Evolutionary conservation across 331 rosid species (phyloP).

Genomic region (Malus hybrid): DNA sequence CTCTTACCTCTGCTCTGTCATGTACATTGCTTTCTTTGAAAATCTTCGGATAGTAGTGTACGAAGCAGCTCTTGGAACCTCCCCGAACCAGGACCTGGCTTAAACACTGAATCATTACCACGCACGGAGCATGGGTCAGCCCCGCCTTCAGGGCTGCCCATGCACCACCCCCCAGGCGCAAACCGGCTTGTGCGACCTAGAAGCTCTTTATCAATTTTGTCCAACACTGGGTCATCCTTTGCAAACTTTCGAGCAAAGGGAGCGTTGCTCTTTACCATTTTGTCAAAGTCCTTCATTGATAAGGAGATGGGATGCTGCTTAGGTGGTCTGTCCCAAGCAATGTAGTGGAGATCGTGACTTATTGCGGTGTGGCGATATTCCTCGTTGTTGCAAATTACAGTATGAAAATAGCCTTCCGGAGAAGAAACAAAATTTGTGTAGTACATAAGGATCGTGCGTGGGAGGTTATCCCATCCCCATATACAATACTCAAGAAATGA

Average conservation of each 20-base stretch:
- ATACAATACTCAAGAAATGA: constrained; percentile 46
- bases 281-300: constrained; percentile 65
- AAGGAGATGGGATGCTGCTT: constrained; percentile 83
- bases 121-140: constrained; percentile 73
- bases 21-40: constrained; percentile 53
- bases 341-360: constrained; percentile 96
- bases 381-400: constrained; percentile 72
- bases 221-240: constrained; percentile 67
- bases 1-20: constrained; percentile 28
- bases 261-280: constrained; percentile 83
- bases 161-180: constrained; percentile 87
- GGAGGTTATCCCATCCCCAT: constrained; percentile 62
- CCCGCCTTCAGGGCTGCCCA: constrained; percentile 47
- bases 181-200: constrained; percentile 63
- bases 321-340: constrained; percentile 97
- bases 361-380: constrained; percentile 58
- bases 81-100: constrained; percentile 72
- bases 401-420: constrained; percentile 73
- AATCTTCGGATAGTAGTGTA: constrained; percentile 52
- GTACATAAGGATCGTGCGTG: constrained; percentile 44
- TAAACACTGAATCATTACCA: constrained; percentile 54
- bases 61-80: constrained; percentile 54
- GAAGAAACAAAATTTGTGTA: constrained; percentile 47
- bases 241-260: constrained; percentile 82
- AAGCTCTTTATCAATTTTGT: constrained; percentile 82